These are phyloP conservation scores for Kluyveromyces nonfermentans DNA, from an alignment of 805 yeast species.

Conservation along the genomic window DNA sequence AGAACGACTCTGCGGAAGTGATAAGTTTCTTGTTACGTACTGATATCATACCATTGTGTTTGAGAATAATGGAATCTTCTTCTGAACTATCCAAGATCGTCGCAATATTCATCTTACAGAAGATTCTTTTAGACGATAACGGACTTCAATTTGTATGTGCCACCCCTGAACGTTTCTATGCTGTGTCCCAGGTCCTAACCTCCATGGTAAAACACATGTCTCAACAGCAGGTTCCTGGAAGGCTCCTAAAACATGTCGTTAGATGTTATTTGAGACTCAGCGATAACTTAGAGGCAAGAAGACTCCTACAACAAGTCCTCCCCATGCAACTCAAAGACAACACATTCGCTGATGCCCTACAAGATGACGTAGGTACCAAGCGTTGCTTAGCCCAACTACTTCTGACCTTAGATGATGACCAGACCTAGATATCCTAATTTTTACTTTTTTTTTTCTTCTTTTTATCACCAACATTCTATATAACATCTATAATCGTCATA, in stretches of 20 bases:
- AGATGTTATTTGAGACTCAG: slow-evolving; percentile 86
- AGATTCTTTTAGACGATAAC: slow-evolving; percentile 81
- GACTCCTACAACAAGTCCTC: slow-evolving; percentile 68
- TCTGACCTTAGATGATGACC: slow-evolving; percentile 46
- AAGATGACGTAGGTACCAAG: slow-evolving; percentile 83
- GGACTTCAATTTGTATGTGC: slow-evolving; percentile 91
- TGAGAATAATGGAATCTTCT: slow-evolving; percentile 91
- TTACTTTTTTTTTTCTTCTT: neutral
- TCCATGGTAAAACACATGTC: slow-evolving; percentile 83
- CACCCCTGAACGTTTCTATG: slow-evolving; percentile 87
- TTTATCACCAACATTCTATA: neutral
- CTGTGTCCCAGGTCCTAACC: slow-evolving; percentile 81
- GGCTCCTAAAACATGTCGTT: slow-evolving; percentile 85
- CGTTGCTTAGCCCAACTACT: slow-evolving; percentile 78
- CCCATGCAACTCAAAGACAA: slow-evolving; percentile 74
- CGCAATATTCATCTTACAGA: slow-evolving; percentile 92
- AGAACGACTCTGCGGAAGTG: slow-evolving; percentile 92
- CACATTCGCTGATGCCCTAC: slow-evolving; percentile 66
- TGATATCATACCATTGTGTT: slow-evolving; percentile 89
- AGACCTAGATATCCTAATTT: neutral
- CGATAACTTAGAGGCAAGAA: slow-evolving; percentile 85
- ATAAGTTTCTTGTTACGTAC: slow-evolving; percentile 88
- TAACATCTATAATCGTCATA: neutral
- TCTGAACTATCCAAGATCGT: slow-evolving; percentile 92
- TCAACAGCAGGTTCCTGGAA: slow-evolving; percentile 58